Base-by-base conservation (phyloP, 2,329 filamentous ascomycete species). In the Lecanicillium sp. region DNA sequence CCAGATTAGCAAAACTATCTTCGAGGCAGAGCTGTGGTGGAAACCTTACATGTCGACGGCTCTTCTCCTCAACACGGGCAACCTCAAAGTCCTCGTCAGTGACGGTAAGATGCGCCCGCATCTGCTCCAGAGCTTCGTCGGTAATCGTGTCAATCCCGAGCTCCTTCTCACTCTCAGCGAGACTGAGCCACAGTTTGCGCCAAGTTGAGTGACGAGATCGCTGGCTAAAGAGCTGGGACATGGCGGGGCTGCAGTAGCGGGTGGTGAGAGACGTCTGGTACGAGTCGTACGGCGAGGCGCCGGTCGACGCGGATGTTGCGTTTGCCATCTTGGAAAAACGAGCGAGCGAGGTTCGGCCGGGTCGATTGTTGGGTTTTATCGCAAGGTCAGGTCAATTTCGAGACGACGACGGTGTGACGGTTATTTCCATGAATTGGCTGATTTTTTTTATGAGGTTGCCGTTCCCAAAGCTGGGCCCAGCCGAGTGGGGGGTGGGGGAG, bases 131-230 rank as follows among this genome's bases (percentile, higher is more conserved):
- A 8, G 88, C 88, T 52, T 90, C 78, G 15, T 73, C 60, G 12
- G 75, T 79, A 55, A 95, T 89, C 32, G 64, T 57, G 8, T 74
- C 66, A 33, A 94, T 74, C 3, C 87, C 87, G 3, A 94, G 73
- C 59, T 89, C 83, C 58, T 80, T 80, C 68, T 95, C 83, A 9
- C 75, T 71, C 68, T 94, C 82, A 17, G 88, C 88, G 9, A 95
- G 81, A 63, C 73, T 80, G 32, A 90, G 67, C 89, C 89, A 95
- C 14, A 95, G 76, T 57, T 85, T 73, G 47, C 88, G 78, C 87
- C 87, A 94, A 40, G 79, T 87, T 30, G 77, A 80, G 59, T 80
- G 78, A 20, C 87, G 74, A 38, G 78, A 81, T 31, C 86, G 77
- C 43, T 81, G 77, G 50, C 80, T 82, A 70, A 95, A 95, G 45